A percentile compares a stretch with the other conserved stretches of the same genome.
These are phyloP conservation scores for Microbotryum scabiosae DNA, from an alignment of 1,284 basidiomycete species.

Conservation along the genomic window DNA sequence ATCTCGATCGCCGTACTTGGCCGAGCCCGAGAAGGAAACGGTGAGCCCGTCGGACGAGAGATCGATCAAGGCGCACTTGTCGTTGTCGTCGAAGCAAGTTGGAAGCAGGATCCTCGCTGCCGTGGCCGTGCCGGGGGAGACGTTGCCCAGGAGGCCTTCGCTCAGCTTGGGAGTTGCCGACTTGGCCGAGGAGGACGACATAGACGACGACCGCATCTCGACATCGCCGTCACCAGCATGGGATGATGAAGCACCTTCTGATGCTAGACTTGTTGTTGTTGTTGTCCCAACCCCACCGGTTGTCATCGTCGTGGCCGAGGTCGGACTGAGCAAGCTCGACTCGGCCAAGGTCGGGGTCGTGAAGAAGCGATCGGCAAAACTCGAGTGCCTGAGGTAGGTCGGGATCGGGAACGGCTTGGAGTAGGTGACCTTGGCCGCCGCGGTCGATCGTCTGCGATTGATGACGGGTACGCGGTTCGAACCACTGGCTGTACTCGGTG, in stretches of 20 bases:
- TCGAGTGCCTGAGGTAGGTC: constrained; percentile 15
- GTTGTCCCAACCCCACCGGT: not conserved
- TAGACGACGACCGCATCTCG: not conserved
- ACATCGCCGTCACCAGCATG: not conserved
- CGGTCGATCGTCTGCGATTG: not conserved
- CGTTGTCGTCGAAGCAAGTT: constrained; percentile 65
- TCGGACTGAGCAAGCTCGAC: not conserved
- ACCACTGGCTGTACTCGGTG: constrained; percentile 1
- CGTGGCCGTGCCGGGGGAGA: not conserved
- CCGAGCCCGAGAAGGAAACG: constrained; percentile 50
- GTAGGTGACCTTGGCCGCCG: constrained; percentile 1
- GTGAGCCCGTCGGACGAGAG: constrained; percentile 63
- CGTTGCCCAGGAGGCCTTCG: not conserved
- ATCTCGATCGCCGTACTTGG: constrained; percentile 56
- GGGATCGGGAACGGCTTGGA: constrained; percentile 20
- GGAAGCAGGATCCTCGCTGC: constrained; percentile 48
- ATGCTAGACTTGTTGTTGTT: not conserved
- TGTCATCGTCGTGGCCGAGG: not conserved
- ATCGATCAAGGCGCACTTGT: constrained; percentile 52
- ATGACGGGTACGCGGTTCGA: constrained; percentile 13
- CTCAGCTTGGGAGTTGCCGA: not conserved
- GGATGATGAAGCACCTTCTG: not conserved
- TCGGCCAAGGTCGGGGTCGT: constrained; percentile 6
- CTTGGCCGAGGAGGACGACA: not conserved
- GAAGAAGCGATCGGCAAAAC: constrained; percentile 14